These are phyloP conservation scores for Eleusine coracana DNA, from an alignment of 176 grass and related monocot genomes.

Conservation along the genomic window DNA sequence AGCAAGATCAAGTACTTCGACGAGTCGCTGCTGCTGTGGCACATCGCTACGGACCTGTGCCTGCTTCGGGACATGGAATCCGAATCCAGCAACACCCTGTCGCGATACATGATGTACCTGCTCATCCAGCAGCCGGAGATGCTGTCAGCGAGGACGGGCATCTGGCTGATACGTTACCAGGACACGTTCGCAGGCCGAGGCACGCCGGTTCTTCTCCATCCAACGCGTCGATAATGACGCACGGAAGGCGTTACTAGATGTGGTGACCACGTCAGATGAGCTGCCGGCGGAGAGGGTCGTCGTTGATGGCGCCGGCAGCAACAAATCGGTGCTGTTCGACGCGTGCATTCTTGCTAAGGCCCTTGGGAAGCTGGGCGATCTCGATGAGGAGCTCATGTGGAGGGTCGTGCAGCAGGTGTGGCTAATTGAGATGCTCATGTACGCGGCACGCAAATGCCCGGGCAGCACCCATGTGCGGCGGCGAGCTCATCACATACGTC, in stretches of 20 bases:
- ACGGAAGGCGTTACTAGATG: neutral
- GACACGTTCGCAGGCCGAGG: neutral
- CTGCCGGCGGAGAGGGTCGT: no score
- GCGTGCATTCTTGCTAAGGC: neutral
- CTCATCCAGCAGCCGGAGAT: neutral
- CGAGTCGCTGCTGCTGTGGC: conserved; percentile 15
- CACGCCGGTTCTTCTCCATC: neutral
- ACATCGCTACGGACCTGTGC: conserved; percentile 14
- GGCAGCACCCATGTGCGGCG: no score
- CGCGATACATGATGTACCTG: conserved; percentile 40
- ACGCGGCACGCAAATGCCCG: no score
- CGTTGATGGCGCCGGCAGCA: neutral
- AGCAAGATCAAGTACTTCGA: neutral
- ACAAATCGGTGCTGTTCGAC: conserved; percentile 7
- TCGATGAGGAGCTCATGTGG: no score
- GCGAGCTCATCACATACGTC: no score
- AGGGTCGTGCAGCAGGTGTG: no score
- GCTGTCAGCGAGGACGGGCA: neutral
- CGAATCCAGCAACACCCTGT: neutral
- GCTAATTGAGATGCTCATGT: no score
- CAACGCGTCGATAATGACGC: no score
- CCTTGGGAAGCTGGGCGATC: neutral
- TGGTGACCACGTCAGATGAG: neutral
- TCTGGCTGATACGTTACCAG: neutral
- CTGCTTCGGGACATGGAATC: no score